Evolutionary conservation across 2,329 filamentous ascomycete species (phyloP).

Genomic region (Aspergillus pseudoglaucus): DNA sequence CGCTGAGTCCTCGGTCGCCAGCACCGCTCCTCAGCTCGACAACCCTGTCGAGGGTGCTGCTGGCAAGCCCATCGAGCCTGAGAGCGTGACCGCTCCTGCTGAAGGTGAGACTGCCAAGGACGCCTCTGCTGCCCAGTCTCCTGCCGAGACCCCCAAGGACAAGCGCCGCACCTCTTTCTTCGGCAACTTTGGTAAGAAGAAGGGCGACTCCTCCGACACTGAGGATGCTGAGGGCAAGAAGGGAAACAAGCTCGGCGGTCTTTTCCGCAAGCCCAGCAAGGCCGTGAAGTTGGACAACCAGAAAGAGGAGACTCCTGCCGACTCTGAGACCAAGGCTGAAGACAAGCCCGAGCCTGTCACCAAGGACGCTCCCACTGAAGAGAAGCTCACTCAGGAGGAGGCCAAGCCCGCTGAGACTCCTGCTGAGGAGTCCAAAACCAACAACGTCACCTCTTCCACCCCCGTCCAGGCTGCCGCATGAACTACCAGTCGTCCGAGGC

Average conservation of each 20-base stretch:
- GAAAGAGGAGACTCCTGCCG: slow-evolving; percentile 27
- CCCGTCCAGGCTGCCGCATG: slow-evolving; percentile 40
- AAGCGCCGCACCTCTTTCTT: slow-evolving; percentile 51
- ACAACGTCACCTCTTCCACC: slow-evolving; percentile 25
- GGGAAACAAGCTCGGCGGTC: slow-evolving; percentile 39
- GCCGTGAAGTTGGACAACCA: slow-evolving; percentile 39
- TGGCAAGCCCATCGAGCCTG: slow-evolving; percentile 33
- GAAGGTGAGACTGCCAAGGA: slow-evolving; percentile 32
- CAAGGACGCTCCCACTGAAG: slow-evolving; percentile 19
- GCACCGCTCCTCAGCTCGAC: slow-evolving; percentile 44
- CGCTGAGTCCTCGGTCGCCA: slow-evolving; percentile 42
- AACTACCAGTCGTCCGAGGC: slow-evolving; percentile 26
- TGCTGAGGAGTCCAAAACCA: slow-evolving; percentile 28
- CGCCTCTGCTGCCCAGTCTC: slow-evolving; percentile 22
- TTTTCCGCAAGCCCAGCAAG: slow-evolving; percentile 46
- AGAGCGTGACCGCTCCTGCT: slow-evolving; percentile 40
- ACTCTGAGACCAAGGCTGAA: slow-evolving; percentile 27
- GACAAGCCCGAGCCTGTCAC: slow-evolving; percentile 16
- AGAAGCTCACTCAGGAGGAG: slow-evolving; percentile 15
- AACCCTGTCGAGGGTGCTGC: slow-evolving; percentile 36
- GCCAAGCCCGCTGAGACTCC: slow-evolving; percentile 20
- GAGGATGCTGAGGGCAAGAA: slow-evolving; percentile 42
- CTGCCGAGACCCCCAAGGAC: slow-evolving; percentile 34
- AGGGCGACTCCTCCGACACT: slow-evolving; percentile 43
- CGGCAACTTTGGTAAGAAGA: slow-evolving; percentile 47